phyloP scores from a whole-genome alignment of 2,329 filamentous ascomycete species.

The Myriosclerotinia duriaeana region DNA sequence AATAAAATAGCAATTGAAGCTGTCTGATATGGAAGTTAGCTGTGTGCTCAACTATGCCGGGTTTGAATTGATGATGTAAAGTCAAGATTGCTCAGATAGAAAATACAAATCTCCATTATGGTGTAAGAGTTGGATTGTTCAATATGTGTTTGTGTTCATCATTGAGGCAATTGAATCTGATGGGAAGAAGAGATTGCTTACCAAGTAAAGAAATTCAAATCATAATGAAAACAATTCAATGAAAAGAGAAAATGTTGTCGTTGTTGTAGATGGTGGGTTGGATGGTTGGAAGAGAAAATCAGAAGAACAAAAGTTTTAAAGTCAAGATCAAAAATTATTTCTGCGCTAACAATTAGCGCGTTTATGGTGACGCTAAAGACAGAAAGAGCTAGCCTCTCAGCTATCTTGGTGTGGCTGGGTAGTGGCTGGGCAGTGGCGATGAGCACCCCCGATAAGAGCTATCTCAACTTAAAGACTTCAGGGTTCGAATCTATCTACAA shows the following conservation, averaged over 20 bases:
- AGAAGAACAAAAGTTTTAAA: conserved; percentile 17
- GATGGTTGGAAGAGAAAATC: neutral
- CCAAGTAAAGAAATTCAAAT: conserved; percentile 21
- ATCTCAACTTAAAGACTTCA: neutral
- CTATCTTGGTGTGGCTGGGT: conserved; percentile 16
- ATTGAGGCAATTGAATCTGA: conserved; percentile 35
- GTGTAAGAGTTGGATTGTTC: conserved; percentile 49
- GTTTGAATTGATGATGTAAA: conserved; percentile 4
- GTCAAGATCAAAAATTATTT: conserved; percentile 17
- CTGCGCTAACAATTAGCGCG: conserved; percentile 17
- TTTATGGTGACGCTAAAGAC: neutral
- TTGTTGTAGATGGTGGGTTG: neutral
- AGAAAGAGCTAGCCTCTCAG: neutral
- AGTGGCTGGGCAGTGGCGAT: conserved; percentile 24
- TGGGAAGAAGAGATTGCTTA: conserved; percentile 26
- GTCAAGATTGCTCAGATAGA: conserved; percentile 40
- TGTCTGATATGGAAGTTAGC: conserved; percentile 10
- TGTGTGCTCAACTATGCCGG: neutral
- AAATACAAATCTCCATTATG: conserved; percentile 41
- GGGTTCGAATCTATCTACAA: conserved; percentile 7
- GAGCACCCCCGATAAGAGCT: conserved; percentile 17
- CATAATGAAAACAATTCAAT: neutral
- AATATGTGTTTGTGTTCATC: conserved; percentile 43
- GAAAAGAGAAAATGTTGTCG: neutral
- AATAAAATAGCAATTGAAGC: neutral